Base-by-base conservation (phyloP, 768 basidiomycete genomes). In the Tricholoma sp. region DNA sequence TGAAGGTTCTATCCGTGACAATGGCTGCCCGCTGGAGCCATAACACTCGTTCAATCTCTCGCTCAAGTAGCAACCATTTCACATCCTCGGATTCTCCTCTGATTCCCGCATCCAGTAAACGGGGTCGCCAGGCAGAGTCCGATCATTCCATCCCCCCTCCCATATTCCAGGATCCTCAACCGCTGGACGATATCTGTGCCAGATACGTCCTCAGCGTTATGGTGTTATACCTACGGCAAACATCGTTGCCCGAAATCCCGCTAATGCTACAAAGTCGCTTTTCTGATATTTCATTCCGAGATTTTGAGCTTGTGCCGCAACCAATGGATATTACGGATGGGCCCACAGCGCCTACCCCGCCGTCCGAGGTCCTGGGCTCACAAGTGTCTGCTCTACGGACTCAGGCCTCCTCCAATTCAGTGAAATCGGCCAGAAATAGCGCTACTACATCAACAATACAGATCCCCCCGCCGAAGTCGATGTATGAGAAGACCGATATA, bases 131-230 rank as follows among this genome's bases (percentile, higher is more conserved):
- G 45, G 59, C 76, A 2, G 75, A 82, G 5, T 76, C 77, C 1
- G 80, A 83, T 39, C 67, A 76, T 32, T 71, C 77, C 14, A 65
- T 75, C 11, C 65, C 72, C 0, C 71, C 76, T 49, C 69, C 76
- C 22, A 66, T 72, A n/a, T 82, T 78, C 74, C 72, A 80, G 21
- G 91, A 92, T 62, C 82, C 86, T 16, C 76, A 83, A 4, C 83
- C 89, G 1, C 76, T 96, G 37, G 89, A 95, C 59, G 94, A 95
- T 59, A 77, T 79, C 34, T 87, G 90, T 62, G 91, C 90, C 22
- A 83, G 81, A 67, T 92, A 93, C 68, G 79, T 93, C 46, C 74
- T 94, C 54, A 86, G 84, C 67, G 86, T 94, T 45, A 85, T 94
- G 83, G 80, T 91, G 16, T 72, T 87, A n/a, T 91, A 89, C 68